Base-by-base conservation (phyloP, 768 basidiomycete genomes). In the Cyathus striatus region DNA sequence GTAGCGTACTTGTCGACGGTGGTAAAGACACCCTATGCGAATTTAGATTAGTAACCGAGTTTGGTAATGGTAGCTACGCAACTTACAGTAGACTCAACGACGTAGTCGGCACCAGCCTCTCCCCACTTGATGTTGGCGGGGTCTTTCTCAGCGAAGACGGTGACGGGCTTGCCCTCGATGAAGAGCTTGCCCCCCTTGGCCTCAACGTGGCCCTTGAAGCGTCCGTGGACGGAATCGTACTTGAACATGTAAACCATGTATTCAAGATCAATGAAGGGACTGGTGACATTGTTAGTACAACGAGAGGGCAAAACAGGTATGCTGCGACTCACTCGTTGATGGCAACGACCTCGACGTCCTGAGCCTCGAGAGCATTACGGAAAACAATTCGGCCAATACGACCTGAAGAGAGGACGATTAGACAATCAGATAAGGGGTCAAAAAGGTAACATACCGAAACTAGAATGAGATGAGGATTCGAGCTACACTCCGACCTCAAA, bases 171-270 rank as follows among this genome's bases (percentile, higher is more conserved):
- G 66, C 84, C 85, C 60, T 91, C 72, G 64, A 99, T 82, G 61
- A 73, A 62, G 47, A 99, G 89, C 70, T 97, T 95, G 55, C 88
- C 90, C 54, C 90, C 87, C 72, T 86, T 83, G 66, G 74, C 65
- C 65, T 82, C 75, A 54, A 95, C 78, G 38, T 78, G 64, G 50
- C 94, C 95, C 61, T 89, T 83, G 81, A 86, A 98, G 62, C 86
- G 82, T 41, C 92, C 86, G 70, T 95, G 91, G 50, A 91, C 89
- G 44, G 91, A 87, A 64, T 94, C 91, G 61, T 81, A 94, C 76
- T 92, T 95, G 87, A 96, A 94, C 91, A 96, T 92, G 80, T 96
- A 96, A 41, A 86, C 95, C 94, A 98, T 96, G 82, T 99, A 98
- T 2, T 84, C 78, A 54, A 94, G 83, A 63, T 90, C 83, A 51